Conservation (phyloP, 495 filamentous ascomycete species). For the Annulohypoxylon moriforme region DNA sequence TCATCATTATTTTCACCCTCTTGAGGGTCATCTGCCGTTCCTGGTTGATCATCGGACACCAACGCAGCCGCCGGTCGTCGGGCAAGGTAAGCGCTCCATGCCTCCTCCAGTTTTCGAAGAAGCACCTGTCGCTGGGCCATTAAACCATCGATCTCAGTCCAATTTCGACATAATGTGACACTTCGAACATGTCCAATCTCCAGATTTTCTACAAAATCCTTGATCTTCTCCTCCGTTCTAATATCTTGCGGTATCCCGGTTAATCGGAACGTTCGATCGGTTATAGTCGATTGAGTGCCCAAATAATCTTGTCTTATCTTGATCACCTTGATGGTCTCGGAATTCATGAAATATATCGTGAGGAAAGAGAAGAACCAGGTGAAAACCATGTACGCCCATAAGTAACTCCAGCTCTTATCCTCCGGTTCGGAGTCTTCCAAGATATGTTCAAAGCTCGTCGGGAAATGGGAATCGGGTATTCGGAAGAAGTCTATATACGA, state of each 20-base stretch:
- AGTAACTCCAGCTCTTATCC: slow-evolving; percentile 64
- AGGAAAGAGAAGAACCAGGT: slow-evolving; percentile 89
- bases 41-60: slow-evolving; percentile 11
- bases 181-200: slow-evolving; percentile 93
- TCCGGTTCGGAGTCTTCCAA: slow-evolving; percentile 20
- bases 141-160: slow-evolving; percentile 82
- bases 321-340: slow-evolving; percentile 85
- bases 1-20: slow-evolving; percentile 43
- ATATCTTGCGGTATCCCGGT: slow-evolving; percentile 88
- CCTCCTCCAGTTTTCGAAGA: slow-evolving; percentile 81
- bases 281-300: slow-evolving; percentile 90
- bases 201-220: slow-evolving; percentile 85
- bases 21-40: neutral
- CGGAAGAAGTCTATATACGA: slow-evolving; percentile 19
- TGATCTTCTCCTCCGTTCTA: slow-evolving; percentile 83
- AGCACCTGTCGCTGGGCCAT: slow-evolving; percentile 73
- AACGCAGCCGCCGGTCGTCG: slow-evolving; percentile 39
- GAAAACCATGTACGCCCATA: slow-evolving; percentile 95
- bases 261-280: slow-evolving; percentile 90
- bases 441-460: neutral
- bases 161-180: slow-evolving; percentile 87
- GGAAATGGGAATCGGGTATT: neutral
- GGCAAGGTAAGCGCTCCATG: slow-evolving; percentile 76
- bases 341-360: slow-evolving; percentile 83
- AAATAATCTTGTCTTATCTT: slow-evolving; percentile 89